Conservation (phyloP, 2,329 filamentous ascomycete species). For the Calonectria honghensis region DNA sequence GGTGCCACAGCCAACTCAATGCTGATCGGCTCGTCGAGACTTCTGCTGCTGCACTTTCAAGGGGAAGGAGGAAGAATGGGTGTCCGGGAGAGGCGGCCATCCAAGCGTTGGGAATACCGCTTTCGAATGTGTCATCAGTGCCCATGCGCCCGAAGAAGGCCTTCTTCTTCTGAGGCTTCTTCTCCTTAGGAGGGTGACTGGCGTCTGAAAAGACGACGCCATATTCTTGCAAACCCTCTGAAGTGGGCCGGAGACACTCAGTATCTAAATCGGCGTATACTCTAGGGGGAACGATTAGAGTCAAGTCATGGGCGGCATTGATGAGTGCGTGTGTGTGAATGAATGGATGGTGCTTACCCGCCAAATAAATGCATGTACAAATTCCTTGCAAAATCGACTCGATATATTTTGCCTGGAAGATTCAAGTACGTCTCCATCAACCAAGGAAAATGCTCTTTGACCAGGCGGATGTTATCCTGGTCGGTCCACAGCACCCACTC, state of each 20-base stretch:
- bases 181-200: neutral
- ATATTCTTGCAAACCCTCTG: constrained; percentile 51
- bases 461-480: constrained; percentile 59
- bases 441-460: constrained; percentile 58
- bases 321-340: neutral
- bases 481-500: constrained; percentile 63
- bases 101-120: constrained; percentile 62
- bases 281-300: constrained; percentile 28
- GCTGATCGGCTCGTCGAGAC: constrained; percentile 33
- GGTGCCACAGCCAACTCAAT: constrained; percentile 18
- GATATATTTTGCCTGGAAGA: constrained; percentile 58
- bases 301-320: too few relatives aligned
- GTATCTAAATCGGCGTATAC: constrained; percentile 52
- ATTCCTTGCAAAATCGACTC: constrained; percentile 57
- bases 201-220: constrained; percentile 39
- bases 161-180: constrained; percentile 5
- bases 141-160: constrained; percentile 60
- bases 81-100: constrained; percentile 60
- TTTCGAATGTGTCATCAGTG: constrained; percentile 51
- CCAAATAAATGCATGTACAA: constrained; percentile 62
- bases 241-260: constrained; percentile 55
- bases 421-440: constrained; percentile 55
- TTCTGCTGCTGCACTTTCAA: constrained; percentile 43
- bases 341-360: constrained; percentile 48
- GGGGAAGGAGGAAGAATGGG: constrained; percentile 57